phyloP scores from a whole-genome alignment of 2,329 filamentous ascomycete genomes.

The Trichocomaceae sp. region DNA sequence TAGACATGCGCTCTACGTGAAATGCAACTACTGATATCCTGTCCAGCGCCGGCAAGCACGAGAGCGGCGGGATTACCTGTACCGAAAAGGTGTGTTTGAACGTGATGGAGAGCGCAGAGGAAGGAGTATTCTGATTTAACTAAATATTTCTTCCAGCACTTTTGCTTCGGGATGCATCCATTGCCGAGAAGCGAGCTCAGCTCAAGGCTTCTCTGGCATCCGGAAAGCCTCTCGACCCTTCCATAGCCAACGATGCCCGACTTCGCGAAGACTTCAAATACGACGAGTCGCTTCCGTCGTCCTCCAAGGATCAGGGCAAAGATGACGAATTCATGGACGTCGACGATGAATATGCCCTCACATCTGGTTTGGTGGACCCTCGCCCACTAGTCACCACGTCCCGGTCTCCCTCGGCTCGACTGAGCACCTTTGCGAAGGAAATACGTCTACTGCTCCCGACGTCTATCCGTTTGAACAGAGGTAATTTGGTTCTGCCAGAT shows the following conservation, averaged over 20 bases:
- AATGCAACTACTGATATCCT: neutral
- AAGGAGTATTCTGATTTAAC: neutral
- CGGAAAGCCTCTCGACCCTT: slow-evolving; percentile 75
- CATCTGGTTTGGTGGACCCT: slow-evolving; percentile 87
- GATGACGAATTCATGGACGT: slow-evolving; percentile 78
- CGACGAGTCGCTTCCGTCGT: slow-evolving; percentile 62
- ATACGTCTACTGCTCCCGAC: slow-evolving; percentile 78
- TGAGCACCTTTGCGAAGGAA: slow-evolving; percentile 90
- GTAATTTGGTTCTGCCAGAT: slow-evolving; percentile 80
- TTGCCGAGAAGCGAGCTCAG: slow-evolving; percentile 82
- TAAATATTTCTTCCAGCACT: slow-evolving; percentile 49
- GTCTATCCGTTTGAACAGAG: slow-evolving; percentile 80
- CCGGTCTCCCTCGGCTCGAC: slow-evolving; percentile 73
- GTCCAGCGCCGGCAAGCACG: slow-evolving; percentile 63
- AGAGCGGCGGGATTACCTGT: slow-evolving; percentile 80
- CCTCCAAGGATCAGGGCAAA: slow-evolving; percentile 53
- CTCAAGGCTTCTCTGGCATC: slow-evolving; percentile 79
- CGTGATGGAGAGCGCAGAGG: neutral
- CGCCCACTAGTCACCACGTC: slow-evolving; percentile 86
- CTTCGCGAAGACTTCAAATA: slow-evolving; percentile 87
- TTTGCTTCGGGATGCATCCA: slow-evolving; percentile 82
- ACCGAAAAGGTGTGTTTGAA: slow-evolving; percentile 54
- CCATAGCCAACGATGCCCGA: slow-evolving; percentile 77
- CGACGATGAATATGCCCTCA: slow-evolving; percentile 82
- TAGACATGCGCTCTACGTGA: neutral